Base-by-base conservation (phyloP, 208 protist species). In the Crithidia sp. region DNA sequence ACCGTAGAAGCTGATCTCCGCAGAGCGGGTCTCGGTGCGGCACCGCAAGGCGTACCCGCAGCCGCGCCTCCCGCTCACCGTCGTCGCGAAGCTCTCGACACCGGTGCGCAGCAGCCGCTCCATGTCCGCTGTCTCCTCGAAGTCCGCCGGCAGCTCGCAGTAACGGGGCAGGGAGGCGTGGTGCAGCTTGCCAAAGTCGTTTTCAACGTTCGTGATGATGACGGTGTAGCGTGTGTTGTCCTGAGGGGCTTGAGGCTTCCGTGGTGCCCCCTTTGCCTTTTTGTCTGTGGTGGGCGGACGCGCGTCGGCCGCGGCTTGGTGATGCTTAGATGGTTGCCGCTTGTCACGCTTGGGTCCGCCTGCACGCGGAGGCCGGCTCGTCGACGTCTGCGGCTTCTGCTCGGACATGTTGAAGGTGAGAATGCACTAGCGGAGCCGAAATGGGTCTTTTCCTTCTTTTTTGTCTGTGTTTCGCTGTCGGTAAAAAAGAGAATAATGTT, bases 201-300 rank as follows among this genome's bases (percentile, higher is more conserved):
- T 94, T 56, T 96, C 89, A 2, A 94, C 91, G 75, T 96, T 96
- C 47, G 77, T 85, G 59, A 96, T 90, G 57, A 96, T 83, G 9
- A 96, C 88, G 49, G 89, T 76, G 72, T 92, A 94, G 60, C 79
- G 74, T 36, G 85, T 81, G 12, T 69, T 73, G 12, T 72, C 67
- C 3, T 69, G 47, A 44, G 56, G 17, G 5, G 62, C 7, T 43
- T 16, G 10, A 3, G 53, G 10, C 8, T 56, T 49, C 14, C 56
- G 5, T 39, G 41, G 43, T 28, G 28, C 28, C 1, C 28, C 28
- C 28, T 28, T 28, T 28, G 28, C 28, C 28, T 28, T 28, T 16
- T 57, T 43, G 39, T 47, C 37, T 10, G 59, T 12, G 17, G 12
- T 14, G 14, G 61, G 41, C 4, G 59, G 49, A 50, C 14, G 60